These are phyloP conservation scores for Candida chauliodis DNA, from an alignment of 805 yeast species.

Conservation along the genomic window DNA sequence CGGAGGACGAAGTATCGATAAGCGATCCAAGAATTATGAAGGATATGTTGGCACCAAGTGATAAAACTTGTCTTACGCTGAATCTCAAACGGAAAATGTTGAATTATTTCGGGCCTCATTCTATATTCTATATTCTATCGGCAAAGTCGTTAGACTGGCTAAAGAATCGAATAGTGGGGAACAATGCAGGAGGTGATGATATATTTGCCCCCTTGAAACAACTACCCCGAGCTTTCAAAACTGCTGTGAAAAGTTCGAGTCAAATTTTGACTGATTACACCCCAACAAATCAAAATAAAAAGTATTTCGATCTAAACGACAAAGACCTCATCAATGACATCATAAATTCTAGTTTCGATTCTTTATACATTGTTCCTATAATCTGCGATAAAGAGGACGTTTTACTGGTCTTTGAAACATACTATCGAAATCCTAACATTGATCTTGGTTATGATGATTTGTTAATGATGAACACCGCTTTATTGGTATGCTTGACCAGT, in stretches of 20 bases:
- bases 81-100: conserved; percentile 6
- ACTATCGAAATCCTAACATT: conserved; percentile 14
- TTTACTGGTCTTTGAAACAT: conserved; percentile 20
- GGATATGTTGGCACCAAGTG: conserved; percentile 10
- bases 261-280: conserved; percentile 5
- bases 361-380: conserved; percentile 14
- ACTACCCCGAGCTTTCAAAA: conserved; percentile 21
- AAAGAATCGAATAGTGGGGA: conserved; percentile 17
- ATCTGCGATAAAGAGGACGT: conserved; percentile 13
- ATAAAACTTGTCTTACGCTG: conserved; percentile 1
- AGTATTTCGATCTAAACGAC: conserved; percentile 9
- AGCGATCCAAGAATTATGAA: conserved; percentile 8
- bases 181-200: conserved; percentile 11
- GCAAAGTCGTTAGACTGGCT: conserved; percentile 28
- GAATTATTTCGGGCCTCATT: conserved; percentile 19
- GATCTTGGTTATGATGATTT: conserved; percentile 24
- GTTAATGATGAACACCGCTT: conserved; percentile 26
- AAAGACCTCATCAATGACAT: conserved; percentile 21
- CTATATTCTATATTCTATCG: conserved; percentile 28
- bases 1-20: conserved; percentile 4
- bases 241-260: conserved; percentile 14
- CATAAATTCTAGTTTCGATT: conserved; percentile 18
- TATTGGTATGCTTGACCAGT: conserved; percentile 22
- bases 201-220: conserved; percentile 22
- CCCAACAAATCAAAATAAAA: conserved; percentile 2